A percentile compares a stretch with the other conserved stretches of the same genome.
Conservation (phyloP, 805 yeast species). For the Wickerhamomyces silvicola region DNA sequence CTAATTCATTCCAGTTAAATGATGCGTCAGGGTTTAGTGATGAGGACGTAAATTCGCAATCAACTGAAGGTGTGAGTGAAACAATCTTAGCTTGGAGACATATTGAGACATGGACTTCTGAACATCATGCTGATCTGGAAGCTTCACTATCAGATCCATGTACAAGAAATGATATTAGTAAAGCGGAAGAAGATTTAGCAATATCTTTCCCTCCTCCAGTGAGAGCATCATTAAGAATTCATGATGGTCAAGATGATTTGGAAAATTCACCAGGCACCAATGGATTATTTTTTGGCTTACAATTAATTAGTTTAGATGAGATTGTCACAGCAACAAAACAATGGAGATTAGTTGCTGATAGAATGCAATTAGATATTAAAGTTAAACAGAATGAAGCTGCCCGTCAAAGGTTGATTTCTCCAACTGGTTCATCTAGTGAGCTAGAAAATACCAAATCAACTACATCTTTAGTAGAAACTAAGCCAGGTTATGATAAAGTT, state of each 20-base stretch:
- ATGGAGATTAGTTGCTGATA: slow-evolving; percentile 73
- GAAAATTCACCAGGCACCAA: slow-evolving; percentile 63
- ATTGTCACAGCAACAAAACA: slow-evolving; percentile 72
- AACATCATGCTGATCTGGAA: slow-evolving; percentile 72
- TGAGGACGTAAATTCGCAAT: slow-evolving; percentile 24
- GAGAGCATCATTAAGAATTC: slow-evolving; percentile 68
- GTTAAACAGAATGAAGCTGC: slow-evolving; percentile 17
- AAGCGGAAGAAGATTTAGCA: slow-evolving; percentile 77
- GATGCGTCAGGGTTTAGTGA: slow-evolving; percentile 30
- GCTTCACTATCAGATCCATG: slow-evolving; percentile 76
- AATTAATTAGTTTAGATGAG: slow-evolving; percentile 74
- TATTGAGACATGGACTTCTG: slow-evolving; percentile 75
- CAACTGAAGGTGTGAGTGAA: slow-evolving; percentile 65
- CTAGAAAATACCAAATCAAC: slow-evolving; percentile 15
- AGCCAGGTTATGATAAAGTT: slow-evolving; percentile 23
- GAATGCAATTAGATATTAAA: slow-evolving; percentile 24
- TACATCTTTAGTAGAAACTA: slow-evolving; percentile 20
- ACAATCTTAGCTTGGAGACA: slow-evolving; percentile 81
- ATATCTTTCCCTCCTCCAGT: slow-evolving; percentile 75
- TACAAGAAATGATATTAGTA: slow-evolving; percentile 71
- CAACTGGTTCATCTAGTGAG: slow-evolving; percentile 20
- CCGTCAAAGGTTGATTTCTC: slow-evolving; percentile 18
- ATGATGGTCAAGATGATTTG: slow-evolving; percentile 85
- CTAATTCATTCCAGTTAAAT: slow-evolving; percentile 12
- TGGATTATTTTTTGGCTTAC: slow-evolving; percentile 77